Percentiles rank a stretch among this genome's conserved stretches.
Evolutionary conservation across 2,329 filamentous ascomycete species (phyloP).

Genomic region (Aureobasidium lini): DNA sequence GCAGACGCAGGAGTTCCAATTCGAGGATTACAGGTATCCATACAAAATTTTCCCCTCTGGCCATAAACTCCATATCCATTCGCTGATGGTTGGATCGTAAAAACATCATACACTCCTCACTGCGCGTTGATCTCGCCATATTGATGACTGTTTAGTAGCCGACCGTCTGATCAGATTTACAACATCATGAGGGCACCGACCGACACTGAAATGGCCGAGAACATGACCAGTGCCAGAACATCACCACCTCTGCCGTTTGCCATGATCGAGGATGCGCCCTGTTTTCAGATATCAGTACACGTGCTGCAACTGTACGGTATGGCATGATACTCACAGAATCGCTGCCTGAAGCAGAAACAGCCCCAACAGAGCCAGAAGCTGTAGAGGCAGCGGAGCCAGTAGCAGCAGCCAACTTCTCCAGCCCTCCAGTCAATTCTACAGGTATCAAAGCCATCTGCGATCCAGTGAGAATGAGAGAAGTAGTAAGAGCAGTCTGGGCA

Average conservation of each 20-base stretch:
- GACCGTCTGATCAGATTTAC: not conserved
- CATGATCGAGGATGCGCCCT: conserved; percentile 7
- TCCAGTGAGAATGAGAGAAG: not conserved
- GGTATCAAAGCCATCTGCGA: not conserved
- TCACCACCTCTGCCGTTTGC: not conserved
- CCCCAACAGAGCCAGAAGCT: not conserved
- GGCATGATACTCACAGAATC: not conserved
- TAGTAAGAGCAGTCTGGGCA: not conserved
- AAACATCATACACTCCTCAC: no score
- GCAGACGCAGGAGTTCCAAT: not conserved
- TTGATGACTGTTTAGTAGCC: not conserved
- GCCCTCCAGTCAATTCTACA: not conserved
- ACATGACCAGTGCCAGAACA: not conserved
- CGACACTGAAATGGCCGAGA: not conserved
- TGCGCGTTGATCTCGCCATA: no score
- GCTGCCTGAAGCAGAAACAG: not conserved
- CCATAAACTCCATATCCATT: no score
- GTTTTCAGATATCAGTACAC: not conserved
- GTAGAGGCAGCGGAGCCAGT: conserved; percentile 1
- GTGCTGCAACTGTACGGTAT: not conserved
- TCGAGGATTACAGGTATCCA: no score
- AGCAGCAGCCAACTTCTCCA: conserved; percentile 2
- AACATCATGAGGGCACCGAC: conserved; percentile 5
- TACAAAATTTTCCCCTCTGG: not conserved
- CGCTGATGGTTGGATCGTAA: no score